phyloP scores from a whole-genome alignment of 257 asterid species.

The Nicotiana attenuata region DNA sequence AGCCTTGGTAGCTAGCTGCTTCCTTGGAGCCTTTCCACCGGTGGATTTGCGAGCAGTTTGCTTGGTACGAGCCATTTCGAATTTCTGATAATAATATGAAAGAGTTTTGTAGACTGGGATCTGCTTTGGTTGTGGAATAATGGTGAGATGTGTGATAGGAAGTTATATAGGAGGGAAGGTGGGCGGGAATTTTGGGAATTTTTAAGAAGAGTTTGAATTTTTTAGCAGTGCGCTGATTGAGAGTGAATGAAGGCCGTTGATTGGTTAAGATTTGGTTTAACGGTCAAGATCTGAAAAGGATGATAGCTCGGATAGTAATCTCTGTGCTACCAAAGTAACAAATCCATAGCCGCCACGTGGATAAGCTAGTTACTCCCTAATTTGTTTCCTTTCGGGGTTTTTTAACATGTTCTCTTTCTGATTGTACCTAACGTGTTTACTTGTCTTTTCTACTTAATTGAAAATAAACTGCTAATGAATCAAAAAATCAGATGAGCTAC shows the following conservation, averaged over 20 bases:
- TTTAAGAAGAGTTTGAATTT: slow-evolving; percentile 5
- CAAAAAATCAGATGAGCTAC: too few relatives aligned
- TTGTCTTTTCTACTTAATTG: too few relatives aligned
- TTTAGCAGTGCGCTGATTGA: background rate
- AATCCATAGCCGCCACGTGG: background rate
- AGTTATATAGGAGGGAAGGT: slow-evolving; percentile 8
- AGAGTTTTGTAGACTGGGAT: too few relatives aligned
- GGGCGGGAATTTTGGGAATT: slow-evolving; percentile 23
- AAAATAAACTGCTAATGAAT: too few relatives aligned
- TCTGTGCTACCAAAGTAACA: background rate
- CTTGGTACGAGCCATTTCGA: slow-evolving; percentile 59
- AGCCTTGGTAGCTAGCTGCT: slow-evolving; percentile 78
- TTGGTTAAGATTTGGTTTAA: background rate
- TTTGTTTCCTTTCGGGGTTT: background rate
- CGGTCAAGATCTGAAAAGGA: background rate
- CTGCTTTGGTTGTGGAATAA: too few relatives aligned
- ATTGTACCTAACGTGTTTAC: too few relatives aligned
- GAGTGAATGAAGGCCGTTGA: background rate
- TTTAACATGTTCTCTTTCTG: too few relatives aligned
- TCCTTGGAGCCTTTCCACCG: slow-evolving; percentile 74
- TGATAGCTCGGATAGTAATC: background rate
- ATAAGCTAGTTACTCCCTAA: background rate
- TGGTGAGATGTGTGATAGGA: background rate
- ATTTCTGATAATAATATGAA: too few relatives aligned
- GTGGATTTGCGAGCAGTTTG: slow-evolving; percentile 73